A percentile compares a stretch with the other conserved stretches of the same genome.
phyloP scores from a whole-genome alignment of 2,329 filamentous ascomycete species.

The Arthrobotrys sphaeroides region DNA sequence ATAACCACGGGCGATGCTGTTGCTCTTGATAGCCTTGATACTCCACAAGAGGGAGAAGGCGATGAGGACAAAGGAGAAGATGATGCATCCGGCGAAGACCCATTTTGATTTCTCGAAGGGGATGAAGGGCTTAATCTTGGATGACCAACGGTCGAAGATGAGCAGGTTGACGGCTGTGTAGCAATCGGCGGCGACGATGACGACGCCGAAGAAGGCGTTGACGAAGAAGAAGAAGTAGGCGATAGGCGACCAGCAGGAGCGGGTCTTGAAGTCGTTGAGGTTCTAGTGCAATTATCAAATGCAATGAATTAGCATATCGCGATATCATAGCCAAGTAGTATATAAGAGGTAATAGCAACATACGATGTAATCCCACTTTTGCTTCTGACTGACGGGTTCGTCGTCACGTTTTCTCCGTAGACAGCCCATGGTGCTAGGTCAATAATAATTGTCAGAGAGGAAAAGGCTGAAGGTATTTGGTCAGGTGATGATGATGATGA shows the following conservation, averaged over 20 bases:
- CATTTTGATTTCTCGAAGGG: slow-evolving; percentile 83
- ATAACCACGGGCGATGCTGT: slow-evolving; percentile 89
- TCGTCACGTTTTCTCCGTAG: slow-evolving; percentile 36
- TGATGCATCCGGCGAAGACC: slow-evolving; percentile 94
- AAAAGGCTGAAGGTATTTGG: neutral
- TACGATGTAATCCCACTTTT: slow-evolving; percentile 54
- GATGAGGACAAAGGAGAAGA: slow-evolving; percentile 85
- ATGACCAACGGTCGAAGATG: slow-evolving; percentile 87
- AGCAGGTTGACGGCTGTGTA: slow-evolving; percentile 94
- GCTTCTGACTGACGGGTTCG: slow-evolving; percentile 26
- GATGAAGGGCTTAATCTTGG: slow-evolving; percentile 80
- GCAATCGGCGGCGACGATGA: slow-evolving; percentile 59
- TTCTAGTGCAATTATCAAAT: slow-evolving; percentile 10
- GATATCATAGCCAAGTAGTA: neutral
- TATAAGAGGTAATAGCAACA: neutral
- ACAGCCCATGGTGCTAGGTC: slow-evolving; percentile 29
- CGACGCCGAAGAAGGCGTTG: slow-evolving; percentile 36
- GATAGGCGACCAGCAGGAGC: slow-evolving; percentile 47
- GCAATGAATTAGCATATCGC: neutral
- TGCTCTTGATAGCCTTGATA: slow-evolving; percentile 79
- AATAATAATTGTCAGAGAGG: neutral
- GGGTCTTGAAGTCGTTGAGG: slow-evolving; percentile 49
- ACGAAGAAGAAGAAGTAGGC: slow-evolving; percentile 54
- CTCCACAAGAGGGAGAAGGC: slow-evolving; percentile 82
- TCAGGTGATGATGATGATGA: neutral